Percentiles rank a stretch among this genome's conserved stretches.
Evolutionary conservation across 306 rosid species (phyloP).

Genomic region (Dryas octopetala): DNA sequence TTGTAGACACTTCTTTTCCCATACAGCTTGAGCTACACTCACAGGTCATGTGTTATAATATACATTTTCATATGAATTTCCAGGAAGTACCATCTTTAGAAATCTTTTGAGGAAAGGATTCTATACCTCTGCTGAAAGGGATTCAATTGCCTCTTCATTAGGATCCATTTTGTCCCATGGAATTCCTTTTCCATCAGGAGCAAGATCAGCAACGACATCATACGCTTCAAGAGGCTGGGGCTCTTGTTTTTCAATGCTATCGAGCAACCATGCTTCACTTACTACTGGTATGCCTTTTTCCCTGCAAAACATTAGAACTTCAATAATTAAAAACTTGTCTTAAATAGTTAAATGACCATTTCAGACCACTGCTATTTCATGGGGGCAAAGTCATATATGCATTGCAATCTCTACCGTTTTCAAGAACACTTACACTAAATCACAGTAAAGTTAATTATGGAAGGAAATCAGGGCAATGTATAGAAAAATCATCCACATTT

Average conservation of each 20-base stretch:
- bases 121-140: slow-evolving; percentile 63
- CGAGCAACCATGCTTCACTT: slow-evolving; percentile 66
- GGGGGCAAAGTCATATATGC: background rate
- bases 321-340: background rate
- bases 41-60: background rate
- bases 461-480: too few species aligned
- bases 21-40: slow-evolving; percentile 71
- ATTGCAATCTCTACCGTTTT: background rate
- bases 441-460: too few species aligned
- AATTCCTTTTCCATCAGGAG: slow-evolving; percentile 66
- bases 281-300: slow-evolving; percentile 66
- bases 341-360: background rate
- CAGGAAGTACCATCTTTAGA: background rate
- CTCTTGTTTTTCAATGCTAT: slow-evolving; percentile 77
- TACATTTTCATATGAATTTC: background rate
- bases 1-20: slow-evolving; percentile 79
- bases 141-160: slow-evolving; percentile 71
- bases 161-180: slow-evolving; percentile 88
- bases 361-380: background rate
- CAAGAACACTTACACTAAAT: too few species aligned
- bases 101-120: background rate
- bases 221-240: slow-evolving; percentile 77
- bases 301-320: slow-evolving; percentile 36
- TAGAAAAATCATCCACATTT: too few species aligned
- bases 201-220: slow-evolving; percentile 70